Evolutionary conservation across 805 yeast species (phyloP).

Genomic region (Kazachstania bromeliacearum): DNA sequence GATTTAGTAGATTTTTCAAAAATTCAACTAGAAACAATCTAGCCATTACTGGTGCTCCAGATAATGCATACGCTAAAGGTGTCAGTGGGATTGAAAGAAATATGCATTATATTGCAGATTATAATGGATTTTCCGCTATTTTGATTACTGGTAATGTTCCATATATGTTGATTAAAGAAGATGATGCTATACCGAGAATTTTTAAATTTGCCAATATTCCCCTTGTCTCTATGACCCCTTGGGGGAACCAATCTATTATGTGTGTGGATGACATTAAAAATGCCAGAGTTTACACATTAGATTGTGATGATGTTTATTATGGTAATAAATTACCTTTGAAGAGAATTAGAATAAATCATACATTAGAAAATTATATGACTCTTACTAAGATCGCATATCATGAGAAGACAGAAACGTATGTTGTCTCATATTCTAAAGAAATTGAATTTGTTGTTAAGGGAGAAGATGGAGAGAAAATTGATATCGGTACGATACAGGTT

Average conservation of each 20-base stretch:
- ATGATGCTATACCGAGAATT: slow-evolving; percentile 53
- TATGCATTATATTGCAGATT: slow-evolving; percentile 46
- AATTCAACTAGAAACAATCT: slow-evolving; percentile 27
- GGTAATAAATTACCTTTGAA: slow-evolving; percentile 53
- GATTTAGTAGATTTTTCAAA: slow-evolving; percentile 18
- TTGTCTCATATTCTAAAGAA: slow-evolving; percentile 50
- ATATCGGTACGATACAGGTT: slow-evolving; percentile 45
- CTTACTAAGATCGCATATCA: slow-evolving; percentile 62
- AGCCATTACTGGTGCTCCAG: slow-evolving; percentile 68
- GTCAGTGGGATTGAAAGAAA: slow-evolving; percentile 56
- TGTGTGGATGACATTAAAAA: slow-evolving; percentile 61
- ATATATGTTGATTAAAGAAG: slow-evolving; percentile 54
- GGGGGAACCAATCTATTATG: slow-evolving; percentile 40
- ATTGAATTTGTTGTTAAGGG: slow-evolving; percentile 58
- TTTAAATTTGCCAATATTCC: slow-evolving; percentile 58
- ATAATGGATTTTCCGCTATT: slow-evolving; percentile 50
- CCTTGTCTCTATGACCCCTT: slow-evolving; percentile 45
- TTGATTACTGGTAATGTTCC: slow-evolving; percentile 71
- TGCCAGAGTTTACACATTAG: slow-evolving; percentile 45
- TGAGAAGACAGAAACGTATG: slow-evolving; percentile 50
- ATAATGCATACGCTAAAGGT: slow-evolving; percentile 61
- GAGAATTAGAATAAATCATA: slow-evolving; percentile 38
- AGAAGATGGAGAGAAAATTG: slow-evolving; percentile 53
- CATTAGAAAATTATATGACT: slow-evolving; percentile 32
- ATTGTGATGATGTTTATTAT: slow-evolving; percentile 35